Conservation (phyloP, 331 rosid genomes). For the Rosa hybrid region DNA sequence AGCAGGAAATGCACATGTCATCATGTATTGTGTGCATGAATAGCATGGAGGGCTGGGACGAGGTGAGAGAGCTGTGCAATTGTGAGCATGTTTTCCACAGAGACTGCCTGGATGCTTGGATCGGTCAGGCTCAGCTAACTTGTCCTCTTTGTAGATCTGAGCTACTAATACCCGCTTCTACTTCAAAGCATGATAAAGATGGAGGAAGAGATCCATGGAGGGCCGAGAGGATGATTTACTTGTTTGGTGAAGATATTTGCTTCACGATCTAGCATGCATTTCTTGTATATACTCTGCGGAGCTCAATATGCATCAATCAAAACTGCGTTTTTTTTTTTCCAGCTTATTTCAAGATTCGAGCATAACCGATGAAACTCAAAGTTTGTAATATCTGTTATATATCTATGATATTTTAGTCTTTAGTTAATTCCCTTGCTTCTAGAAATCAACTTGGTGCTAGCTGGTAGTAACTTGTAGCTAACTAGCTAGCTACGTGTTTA, state of each 20-base stretch:
- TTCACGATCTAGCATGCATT: neutral
- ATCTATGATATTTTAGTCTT: no score
- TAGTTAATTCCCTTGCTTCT: no score
- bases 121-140: slow-evolving; percentile 23
- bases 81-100: slow-evolving; percentile 34
- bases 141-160: slow-evolving; percentile 41
- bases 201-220: slow-evolving; percentile 33
- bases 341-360: neutral
- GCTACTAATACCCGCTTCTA: neutral
- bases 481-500: no score
- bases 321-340: neutral
- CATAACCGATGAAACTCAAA: no score
- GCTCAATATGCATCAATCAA: neutral
- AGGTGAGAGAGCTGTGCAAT: slow-evolving; percentile 27
- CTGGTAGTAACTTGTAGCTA: no score
- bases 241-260: slow-evolving; percentile 20
- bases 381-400: no score
- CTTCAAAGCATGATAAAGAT: neutral
- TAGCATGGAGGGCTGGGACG: slow-evolving; percentile 16
- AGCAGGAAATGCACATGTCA: neutral
- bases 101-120: slow-evolving; percentile 39
- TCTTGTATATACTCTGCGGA: neutral
- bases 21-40: slow-evolving; percentile 32
- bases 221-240: slow-evolving; percentile 29
- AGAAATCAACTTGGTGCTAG: no score